Evolutionary conservation across 2,329 filamentous ascomycete species (phyloP), one percentile per base, ranked within the genome.

Genomic region (Pseudodiploospora longispora): DNA sequence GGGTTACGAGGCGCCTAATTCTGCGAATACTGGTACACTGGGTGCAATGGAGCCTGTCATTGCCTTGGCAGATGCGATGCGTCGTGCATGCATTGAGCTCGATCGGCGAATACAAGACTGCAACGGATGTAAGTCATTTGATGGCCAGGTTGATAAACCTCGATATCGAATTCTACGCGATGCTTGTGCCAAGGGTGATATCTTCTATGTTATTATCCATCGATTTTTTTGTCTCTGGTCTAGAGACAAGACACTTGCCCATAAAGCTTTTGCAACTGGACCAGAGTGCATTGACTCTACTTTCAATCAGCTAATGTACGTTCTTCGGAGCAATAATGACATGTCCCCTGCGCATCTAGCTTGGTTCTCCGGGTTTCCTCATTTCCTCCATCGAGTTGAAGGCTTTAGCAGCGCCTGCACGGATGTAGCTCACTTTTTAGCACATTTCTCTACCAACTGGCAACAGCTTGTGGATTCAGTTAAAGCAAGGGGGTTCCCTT

Each of bases 121-220:
- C 30, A 38, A 43, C 9, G 47, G 32, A 19, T 35, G 38, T 27
- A 47, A 43, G 19, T 40, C 27, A 30, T 50, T 59, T 19, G 35
- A 31, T 12, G 59, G 59, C 43, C 50, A 40, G 34, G 53, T 71
- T 2, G 76, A 76, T 47, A 54, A 57, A 37, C 65, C 65, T 27
- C 71, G 83, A 30, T 65, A 79, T 31, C 50, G 58, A n/a, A 67
- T 85, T 6, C 63, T 89, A 9, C 55, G 51, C 28, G 65, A 76
- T 27, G 83, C 84, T 1, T 83, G 79, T 50, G 36, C 49, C 2
- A 53, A 57, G 1, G 59, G 70, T 4, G 85, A 90, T 57, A 49
- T 67, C 38, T 78, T 85, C 55, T 89, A 83, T 56, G 52, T 88
- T 40, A 67, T 73, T 5, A 57, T 85, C 9, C 83, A 86, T 55